Percentiles rank a stretch among this genome's conserved stretches.
Conservation (phyloP, 495 filamentous ascomycete genomes). For the Rusavskia elegans region DNA sequence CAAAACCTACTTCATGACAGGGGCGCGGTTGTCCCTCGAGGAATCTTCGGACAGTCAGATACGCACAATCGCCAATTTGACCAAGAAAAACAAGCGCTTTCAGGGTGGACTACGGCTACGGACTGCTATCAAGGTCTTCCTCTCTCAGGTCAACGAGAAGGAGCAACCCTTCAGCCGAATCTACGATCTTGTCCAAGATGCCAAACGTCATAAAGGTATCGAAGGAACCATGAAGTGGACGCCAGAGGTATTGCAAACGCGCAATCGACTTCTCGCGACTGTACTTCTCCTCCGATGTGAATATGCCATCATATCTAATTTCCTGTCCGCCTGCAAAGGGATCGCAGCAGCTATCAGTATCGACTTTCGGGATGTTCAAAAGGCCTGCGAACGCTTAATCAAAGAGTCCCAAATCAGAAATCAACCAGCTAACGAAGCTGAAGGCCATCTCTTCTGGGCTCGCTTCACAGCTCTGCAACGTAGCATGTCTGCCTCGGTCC, state of each 20-base stretch:
- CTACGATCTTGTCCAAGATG: slow-evolving; percentile 33
- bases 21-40: too few species aligned
- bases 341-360: background rate
- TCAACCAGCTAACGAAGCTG: slow-evolving; percentile 9
- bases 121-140: too few species aligned
- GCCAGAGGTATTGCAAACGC: slow-evolving; percentile 18
- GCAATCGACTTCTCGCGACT: slow-evolving; percentile 26
- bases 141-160: too few species aligned
- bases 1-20: too few species aligned
- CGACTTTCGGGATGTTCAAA: slow-evolving; percentile 1
- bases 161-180: slow-evolving; percentile 21
- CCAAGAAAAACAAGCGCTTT: too few species aligned
- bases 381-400: slow-evolving; percentile 6
- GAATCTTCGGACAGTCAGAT: too few species aligned
- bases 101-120: too few species aligned
- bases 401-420: slow-evolving; percentile 3
- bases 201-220: slow-evolving; percentile 21
- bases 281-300: slow-evolving; percentile 39
- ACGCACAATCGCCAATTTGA: too few species aligned
- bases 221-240: slow-evolving; percentile 26
- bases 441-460: slow-evolving; percentile 21
- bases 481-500: slow-evolving; percentile 1
- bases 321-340: slow-evolving; percentile 16
- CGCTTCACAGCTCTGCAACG: slow-evolving; percentile 24
- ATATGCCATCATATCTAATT: slow-evolving; percentile 37